These are phyloP conservation scores for Fusarium penzigii DNA, from an alignment of 2,329 filamentous ascomycete genomes.

Conservation along the genomic window DNA sequence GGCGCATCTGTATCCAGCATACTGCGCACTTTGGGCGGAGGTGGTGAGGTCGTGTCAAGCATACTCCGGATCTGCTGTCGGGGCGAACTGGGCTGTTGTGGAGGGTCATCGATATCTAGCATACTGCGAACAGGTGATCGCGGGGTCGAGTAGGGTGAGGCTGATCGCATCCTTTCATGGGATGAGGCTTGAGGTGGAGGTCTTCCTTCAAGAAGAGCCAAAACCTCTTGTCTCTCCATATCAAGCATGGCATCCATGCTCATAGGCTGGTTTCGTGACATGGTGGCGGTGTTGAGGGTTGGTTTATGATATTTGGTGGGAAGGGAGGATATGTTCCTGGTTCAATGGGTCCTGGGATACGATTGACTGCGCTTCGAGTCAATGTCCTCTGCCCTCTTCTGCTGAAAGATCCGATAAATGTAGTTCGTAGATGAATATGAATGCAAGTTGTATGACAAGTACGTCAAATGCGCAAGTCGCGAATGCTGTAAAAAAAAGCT, in stretches of 20 bases:
- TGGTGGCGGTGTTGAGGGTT: constrained; percentile 20
- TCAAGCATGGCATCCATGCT: constrained; percentile 77
- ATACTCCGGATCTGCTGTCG: constrained; percentile 62
- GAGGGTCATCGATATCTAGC: constrained; percentile 26
- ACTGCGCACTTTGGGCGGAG: constrained; percentile 46
- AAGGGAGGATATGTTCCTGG: too few relatives aligned
- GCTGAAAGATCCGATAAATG: too few relatives aligned
- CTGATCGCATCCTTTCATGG: constrained; percentile 44
- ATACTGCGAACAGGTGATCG: constrained; percentile 66
- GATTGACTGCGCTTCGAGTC: too few relatives aligned
- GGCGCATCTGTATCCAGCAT: constrained; percentile 53
- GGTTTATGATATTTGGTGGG: too few relatives aligned
- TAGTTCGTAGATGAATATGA: too few relatives aligned
- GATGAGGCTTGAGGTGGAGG: constrained; percentile 25
- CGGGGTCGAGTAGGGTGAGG: constrained; percentile 57
- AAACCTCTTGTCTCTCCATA: constrained; percentile 73
- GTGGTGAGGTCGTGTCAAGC: constrained; percentile 39
- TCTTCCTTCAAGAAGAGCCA: constrained; percentile 65
- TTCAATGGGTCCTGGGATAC: too few relatives aligned
- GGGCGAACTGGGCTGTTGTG: constrained; percentile 30
- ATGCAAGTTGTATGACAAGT: too few relatives aligned
- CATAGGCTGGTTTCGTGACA: constrained; percentile 52
- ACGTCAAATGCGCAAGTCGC: too few relatives aligned
- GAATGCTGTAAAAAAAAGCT: too few relatives aligned
- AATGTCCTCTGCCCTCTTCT: too few relatives aligned